Conservation (phyloP, 257 asterid genomes). For the Perilla frutescens region DNA sequence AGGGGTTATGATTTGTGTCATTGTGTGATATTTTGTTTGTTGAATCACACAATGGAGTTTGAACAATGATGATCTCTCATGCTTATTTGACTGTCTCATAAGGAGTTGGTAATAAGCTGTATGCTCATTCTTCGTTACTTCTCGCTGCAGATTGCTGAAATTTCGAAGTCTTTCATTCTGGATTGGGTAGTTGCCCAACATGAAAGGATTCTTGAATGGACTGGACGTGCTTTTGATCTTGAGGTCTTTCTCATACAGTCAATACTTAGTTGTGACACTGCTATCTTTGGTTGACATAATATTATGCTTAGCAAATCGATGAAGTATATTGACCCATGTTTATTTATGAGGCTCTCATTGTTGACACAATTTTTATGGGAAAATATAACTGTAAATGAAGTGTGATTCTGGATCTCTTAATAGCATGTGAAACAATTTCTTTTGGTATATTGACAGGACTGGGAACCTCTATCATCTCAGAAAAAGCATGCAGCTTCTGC, state of each 20-base stretch:
- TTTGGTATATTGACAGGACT: slow-evolving; percentile 57
- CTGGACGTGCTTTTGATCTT: slow-evolving; percentile 93
- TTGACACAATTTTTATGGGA: slow-evolving; percentile 18
- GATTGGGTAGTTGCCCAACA: slow-evolving; percentile 97
- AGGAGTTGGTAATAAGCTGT: slow-evolving; percentile 26
- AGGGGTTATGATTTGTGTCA: slow-evolving; percentile 6
- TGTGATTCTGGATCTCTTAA: slow-evolving; percentile 19
- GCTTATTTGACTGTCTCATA: slow-evolving; percentile 18
- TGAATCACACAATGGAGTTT: slow-evolving; percentile 23
- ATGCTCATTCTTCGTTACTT: slow-evolving; percentile 39
- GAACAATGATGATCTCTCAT: slow-evolving; percentile 16
- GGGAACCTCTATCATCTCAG: slow-evolving; percentile 93
- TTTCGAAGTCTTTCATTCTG: slow-evolving; percentile 82
- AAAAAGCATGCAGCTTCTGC: slow-evolving; percentile 96
- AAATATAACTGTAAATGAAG: slow-evolving; percentile 8
- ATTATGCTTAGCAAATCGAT: slow-evolving; percentile 14
- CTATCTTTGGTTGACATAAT: slow-evolving; percentile 22
- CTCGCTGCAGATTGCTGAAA: slow-evolving; percentile 69
- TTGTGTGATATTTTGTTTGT: slow-evolving; percentile 21
- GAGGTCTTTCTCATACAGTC: slow-evolving; percentile 60
- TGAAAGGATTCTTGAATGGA: slow-evolving; percentile 88
- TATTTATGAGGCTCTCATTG: slow-evolving; percentile 25
- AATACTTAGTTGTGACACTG: slow-evolving; percentile 24
- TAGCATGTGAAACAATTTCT: slow-evolving; percentile 20
- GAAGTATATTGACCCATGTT: slow-evolving; percentile 21